Conservation (phyloP, 768 basidiomycete genomes). For the Ramaria sp. region DNA sequence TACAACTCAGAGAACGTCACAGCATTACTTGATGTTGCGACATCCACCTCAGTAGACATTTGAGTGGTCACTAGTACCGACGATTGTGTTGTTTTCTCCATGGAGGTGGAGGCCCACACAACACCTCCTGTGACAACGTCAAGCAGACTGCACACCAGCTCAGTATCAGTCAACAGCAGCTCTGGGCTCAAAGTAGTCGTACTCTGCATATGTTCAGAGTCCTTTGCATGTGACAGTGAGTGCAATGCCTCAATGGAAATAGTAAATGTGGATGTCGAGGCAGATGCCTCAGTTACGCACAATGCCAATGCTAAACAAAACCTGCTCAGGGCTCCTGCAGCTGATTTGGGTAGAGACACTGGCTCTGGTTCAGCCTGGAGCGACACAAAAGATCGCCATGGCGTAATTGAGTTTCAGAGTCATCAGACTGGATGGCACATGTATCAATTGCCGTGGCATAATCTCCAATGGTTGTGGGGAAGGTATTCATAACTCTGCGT, state of each 20-base stretch:
- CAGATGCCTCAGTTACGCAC: neutral
- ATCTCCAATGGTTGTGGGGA: neutral
- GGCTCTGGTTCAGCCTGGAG: neutral
- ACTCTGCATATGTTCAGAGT: neutral
- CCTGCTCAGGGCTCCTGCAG: neutral
- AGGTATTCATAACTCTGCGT: neutral
- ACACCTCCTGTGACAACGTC: no score
- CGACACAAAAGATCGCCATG: neutral
- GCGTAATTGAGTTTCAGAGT: no score
- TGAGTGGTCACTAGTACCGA: no score
- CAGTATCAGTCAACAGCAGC: no score
- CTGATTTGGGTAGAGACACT: neutral
- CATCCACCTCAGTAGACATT: no score
- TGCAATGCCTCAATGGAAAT: constrained; percentile 3
- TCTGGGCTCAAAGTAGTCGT: constrained; percentile 22
- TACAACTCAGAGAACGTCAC: no score
- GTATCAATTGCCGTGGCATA: no score
- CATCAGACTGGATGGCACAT: no score
- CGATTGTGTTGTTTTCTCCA: no score
- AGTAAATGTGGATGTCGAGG: constrained; percentile 1
- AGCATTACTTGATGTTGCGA: no score
- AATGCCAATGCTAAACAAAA: neutral
- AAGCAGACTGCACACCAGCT: no score
- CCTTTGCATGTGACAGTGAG: neutral
- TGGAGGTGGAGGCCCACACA: no score